Evolutionary conservation across 2,329 filamentous ascomycete species (phyloP), one percentile per base, ranked within the genome.

Genomic region (Metarhizium anisopliae): DNA sequence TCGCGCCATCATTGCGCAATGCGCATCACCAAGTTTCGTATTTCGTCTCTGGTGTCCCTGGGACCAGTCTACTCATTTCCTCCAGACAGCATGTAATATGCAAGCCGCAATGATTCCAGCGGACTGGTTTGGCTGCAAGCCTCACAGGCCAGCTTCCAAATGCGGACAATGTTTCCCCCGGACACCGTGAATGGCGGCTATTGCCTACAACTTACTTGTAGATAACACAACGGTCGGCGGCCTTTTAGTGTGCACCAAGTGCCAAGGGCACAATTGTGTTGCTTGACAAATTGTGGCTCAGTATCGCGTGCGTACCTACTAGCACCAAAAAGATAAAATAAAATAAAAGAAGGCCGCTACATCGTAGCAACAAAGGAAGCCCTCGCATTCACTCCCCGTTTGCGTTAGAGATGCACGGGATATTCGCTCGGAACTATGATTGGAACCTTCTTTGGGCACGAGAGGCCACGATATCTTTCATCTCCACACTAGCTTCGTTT

Each of bases 101-200:
- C 32, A 35, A 54, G 52, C 47, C 50, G 50, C 43, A 35, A 32
- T 50, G 50, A 50, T 55, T 50, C 54, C 47, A 51, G 36, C 36
- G 43, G 30, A 4, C 38, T 49, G 55, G 42, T 50, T 51, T 36
- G 14, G 40, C 40, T 42, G 40, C 40, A 55, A 36, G 47, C 55
- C 49, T 43, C 38, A 47, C 11, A 29, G 30, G 20, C 42, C 50
- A 51, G 56, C 56, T 56, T 55, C 51, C 56, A 16, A 50, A 45
- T 56, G 18, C 49, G 56, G 51, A 52, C 38, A 35, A n/a, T 51
- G 45, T 3, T 20, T 29, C 45, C 50, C 32, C 16, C 25, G 18
- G 36, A 36, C 36, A 53, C 43, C 11, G n/a, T 35, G 11, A 50
- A 47, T 6, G 35, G 29, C 6, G 51, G 18, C 36, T 18, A 50